phyloP scores from a whole-genome alignment of 768 basidiomycete species.

The Crepidotus variabilis region DNA sequence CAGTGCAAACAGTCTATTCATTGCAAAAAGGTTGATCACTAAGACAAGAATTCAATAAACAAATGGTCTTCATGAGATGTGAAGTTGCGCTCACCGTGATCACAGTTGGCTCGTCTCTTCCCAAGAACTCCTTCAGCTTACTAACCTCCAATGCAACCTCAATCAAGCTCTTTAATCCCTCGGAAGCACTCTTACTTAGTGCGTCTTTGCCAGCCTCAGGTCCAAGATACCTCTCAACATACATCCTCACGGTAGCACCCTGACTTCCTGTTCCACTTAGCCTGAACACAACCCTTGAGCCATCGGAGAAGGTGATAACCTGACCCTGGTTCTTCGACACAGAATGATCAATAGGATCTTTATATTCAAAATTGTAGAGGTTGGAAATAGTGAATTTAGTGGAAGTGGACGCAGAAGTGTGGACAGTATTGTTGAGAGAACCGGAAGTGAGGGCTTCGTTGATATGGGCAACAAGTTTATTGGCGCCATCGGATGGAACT shows the following conservation, averaged over 20 bases:
- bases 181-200: slow-evolving; percentile 71
- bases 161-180: slow-evolving; percentile 92
- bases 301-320: slow-evolving; percentile 87
- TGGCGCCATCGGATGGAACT: slow-evolving; percentile 86
- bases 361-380: slow-evolving; percentile 91
- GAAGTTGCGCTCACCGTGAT: slow-evolving; percentile 68
- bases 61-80: background rate
- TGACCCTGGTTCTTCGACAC: slow-evolving; percentile 96
- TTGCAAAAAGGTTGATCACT: no score
- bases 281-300: slow-evolving; percentile 92
- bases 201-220: slow-evolving; percentile 65
- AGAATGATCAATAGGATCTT: slow-evolving; percentile 95
- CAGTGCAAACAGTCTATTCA: no score
- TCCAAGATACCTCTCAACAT: slow-evolving; percentile 89
- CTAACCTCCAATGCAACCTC: slow-evolving; percentile 88
- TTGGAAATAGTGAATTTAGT: slow-evolving; percentile 74
- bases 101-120: slow-evolving; percentile 89
- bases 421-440: slow-evolving; percentile 64
- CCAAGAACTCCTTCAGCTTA: slow-evolving; percentile 82
- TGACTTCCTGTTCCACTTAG: slow-evolving; percentile 94
- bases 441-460: slow-evolving; percentile 64
- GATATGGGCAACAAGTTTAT: slow-evolving; percentile 77
- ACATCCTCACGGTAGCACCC: slow-evolving; percentile 95
- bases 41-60: background rate
- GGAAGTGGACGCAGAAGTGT: slow-evolving; percentile 63